Evolutionary conservation across 2,329 filamentous ascomycete species (phyloP).

Genomic region (Hymenoscyphus repandus): DNA sequence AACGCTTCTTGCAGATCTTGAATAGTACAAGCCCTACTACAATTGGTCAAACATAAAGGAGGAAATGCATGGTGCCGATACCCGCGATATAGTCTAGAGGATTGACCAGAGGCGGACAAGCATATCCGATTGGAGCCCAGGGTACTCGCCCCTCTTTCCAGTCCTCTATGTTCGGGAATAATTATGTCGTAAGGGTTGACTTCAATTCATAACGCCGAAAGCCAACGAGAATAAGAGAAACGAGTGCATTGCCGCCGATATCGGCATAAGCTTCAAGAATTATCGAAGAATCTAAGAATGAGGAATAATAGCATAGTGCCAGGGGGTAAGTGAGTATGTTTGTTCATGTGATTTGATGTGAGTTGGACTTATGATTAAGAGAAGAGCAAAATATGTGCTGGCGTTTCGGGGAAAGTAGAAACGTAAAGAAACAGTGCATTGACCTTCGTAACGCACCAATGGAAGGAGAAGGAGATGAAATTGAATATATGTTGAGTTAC

Average conservation of each 20-base stretch:
- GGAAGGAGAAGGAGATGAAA: background rate
- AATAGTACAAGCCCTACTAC: background rate
- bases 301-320: too few species aligned
- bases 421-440: background rate
- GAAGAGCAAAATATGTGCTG: too few species aligned
- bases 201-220: too few species aligned
- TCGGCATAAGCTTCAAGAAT: too few species aligned
- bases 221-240: background rate
- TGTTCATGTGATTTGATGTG: too few species aligned
- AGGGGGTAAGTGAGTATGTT: too few species aligned
- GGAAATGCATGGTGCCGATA: conserved; percentile 19
- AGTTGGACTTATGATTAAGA: too few species aligned
- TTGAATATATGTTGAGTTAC: background rate
- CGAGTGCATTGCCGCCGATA: background rate
- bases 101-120: background rate
- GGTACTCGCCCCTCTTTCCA: too few species aligned
- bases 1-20: conserved; percentile 1
- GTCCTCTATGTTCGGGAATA: too few species aligned
- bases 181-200: too few species aligned
- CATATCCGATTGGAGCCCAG: too few species aligned
- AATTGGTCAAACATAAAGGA: background rate
- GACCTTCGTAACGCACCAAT: background rate
- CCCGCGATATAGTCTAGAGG: conserved; percentile 6
- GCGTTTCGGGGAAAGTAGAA: background rate
- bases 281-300: too few species aligned